phyloP scores from a whole-genome alignment of 2,329 filamentous ascomycete genomes.

The Calonectria honghensis region DNA sequence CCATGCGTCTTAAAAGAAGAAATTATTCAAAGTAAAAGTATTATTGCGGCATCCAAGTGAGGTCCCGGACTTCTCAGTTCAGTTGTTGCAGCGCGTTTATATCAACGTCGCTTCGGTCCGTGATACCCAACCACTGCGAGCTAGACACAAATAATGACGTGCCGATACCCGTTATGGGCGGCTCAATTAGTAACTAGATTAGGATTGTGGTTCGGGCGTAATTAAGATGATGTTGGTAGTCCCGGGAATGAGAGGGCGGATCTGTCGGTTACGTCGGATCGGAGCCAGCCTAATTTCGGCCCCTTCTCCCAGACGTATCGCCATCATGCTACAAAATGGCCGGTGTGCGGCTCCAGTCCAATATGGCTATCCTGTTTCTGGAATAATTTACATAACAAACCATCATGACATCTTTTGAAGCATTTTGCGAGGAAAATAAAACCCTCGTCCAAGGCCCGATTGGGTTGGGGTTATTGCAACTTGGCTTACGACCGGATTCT shows the following conservation, averaged over 20 bases:
- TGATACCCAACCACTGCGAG: background rate
- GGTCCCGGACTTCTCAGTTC: too few species aligned
- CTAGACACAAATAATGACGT: fast-evolving
- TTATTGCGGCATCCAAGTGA: too few species aligned
- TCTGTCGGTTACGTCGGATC: background rate
- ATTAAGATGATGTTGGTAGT: background rate
- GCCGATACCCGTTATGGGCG: background rate
- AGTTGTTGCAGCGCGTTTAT: too few species aligned
- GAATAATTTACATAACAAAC: background rate
- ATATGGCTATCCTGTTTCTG: background rate
- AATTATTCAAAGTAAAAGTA: too few species aligned
- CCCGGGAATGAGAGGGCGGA: background rate
- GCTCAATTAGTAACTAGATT: background rate
- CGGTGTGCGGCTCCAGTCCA: background rate
- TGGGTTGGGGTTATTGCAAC: background rate
- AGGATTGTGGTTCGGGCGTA: background rate
- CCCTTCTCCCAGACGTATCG: background rate
- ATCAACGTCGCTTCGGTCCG: too few species aligned
- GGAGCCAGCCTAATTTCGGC: background rate
- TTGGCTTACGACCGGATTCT: background rate
- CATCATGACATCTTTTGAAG: background rate
- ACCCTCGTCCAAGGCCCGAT: background rate
- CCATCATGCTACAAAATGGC: background rate
- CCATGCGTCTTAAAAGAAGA: too few species aligned
- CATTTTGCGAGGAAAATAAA: background rate